Evolutionary conservation across 768 basidiomycete species (phyloP), one percentile per base, ranked within the genome.

Genomic region (Amylocystis lapponica): DNA sequence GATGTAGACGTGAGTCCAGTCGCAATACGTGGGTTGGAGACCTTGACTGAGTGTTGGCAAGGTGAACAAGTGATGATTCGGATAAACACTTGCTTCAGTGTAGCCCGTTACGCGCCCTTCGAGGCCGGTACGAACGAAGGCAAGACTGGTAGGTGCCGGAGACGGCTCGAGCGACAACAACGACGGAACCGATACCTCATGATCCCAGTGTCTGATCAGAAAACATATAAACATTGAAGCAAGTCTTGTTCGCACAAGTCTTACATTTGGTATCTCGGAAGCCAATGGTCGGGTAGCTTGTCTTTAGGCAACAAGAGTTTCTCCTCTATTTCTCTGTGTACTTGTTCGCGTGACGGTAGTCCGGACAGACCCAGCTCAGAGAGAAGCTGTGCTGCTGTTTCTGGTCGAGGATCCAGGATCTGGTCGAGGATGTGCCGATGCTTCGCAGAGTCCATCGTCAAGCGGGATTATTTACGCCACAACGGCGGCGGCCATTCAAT

Each of bases 1-100:
- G 89, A 88, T 2, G 88, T 91, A 10, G 93, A 96, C 2, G 83
- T 89, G 4, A 88, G 68, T 14, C 88, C 87, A 13, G 81, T 83
- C 14, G 75, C 60, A n/a, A 73, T 57, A 35, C 72, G 76, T 26
- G 71, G 65, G 53, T 76, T 76, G 20, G 74, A 64, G 4, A 69
- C 71, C 86, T 90, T 19, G 16, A 11, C 14, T 33, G 19, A 12
- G 2, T 27, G 13, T 11, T 3, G 23, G 23, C 48, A 5, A 45
- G 5, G 21, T 41, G 25, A 5, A n/a, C 21, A 29, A 36, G 8
- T 10, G n/a, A 21, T 11, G 6, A 11, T 16, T 5, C 22, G 25
- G 11, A 17, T 19, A 21, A 3, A 33, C n/a, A 46, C 64, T 38
- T 52, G 86, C 90, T 68, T 96, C 93, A 19, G 67, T 62, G 69